Evolutionary conservation across 768 basidiomycete genomes (phyloP).

Genomic region (Tephrocybe sp.): DNA sequence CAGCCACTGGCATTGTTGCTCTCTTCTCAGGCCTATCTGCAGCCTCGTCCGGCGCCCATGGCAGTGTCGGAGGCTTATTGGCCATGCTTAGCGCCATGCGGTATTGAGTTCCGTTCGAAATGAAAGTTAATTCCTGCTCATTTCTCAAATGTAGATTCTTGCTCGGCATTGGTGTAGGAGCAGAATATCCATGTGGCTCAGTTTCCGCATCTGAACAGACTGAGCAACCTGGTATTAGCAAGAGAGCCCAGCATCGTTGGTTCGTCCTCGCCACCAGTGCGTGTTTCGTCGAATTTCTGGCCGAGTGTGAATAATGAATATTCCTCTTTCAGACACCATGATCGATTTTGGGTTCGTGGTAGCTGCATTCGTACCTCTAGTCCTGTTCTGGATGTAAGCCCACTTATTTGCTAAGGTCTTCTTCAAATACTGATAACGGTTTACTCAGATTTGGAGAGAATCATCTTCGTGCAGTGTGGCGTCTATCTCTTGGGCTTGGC

Average conservation of each 20-base stretch:
- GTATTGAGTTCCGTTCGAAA: slow-evolving; percentile 30
- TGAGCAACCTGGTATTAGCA: slow-evolving; percentile 75
- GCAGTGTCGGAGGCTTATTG: slow-evolving; percentile 66
- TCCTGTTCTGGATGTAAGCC: slow-evolving; percentile 84
- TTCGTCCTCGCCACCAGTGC: slow-evolving; percentile 87
- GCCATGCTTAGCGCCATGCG: slow-evolving; percentile 79
- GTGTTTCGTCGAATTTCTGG: slow-evolving; percentile 19
- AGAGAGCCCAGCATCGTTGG: slow-evolving; percentile 82
- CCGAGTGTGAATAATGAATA: too few species aligned
- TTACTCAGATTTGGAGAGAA: slow-evolving; percentile 61
- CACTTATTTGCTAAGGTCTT: slow-evolving; percentile 1
- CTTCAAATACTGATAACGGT: slow-evolving; percentile 3
- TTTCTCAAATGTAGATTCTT: slow-evolving; percentile 56
- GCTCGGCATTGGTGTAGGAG: slow-evolving; percentile 84
- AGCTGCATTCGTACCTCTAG: slow-evolving; percentile 76
- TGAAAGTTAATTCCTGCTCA: too few species aligned
- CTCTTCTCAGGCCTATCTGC: slow-evolving; percentile 83
- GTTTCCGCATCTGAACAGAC: slow-evolving; percentile 89
- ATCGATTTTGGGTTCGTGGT: slow-evolving; percentile 84
- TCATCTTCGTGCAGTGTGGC: slow-evolving; percentile 86
- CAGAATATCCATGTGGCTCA: slow-evolving; percentile 88
- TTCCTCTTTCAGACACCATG: slow-evolving; percentile 64
- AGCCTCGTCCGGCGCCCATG: slow-evolving; percentile 75
- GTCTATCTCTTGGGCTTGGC: slow-evolving; percentile 81
- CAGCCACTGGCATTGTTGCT: slow-evolving; percentile 79